Evolutionary conservation across 192 early-diverging fungal species (phyloP).

Genomic region (Coemansia sp.): DNA sequence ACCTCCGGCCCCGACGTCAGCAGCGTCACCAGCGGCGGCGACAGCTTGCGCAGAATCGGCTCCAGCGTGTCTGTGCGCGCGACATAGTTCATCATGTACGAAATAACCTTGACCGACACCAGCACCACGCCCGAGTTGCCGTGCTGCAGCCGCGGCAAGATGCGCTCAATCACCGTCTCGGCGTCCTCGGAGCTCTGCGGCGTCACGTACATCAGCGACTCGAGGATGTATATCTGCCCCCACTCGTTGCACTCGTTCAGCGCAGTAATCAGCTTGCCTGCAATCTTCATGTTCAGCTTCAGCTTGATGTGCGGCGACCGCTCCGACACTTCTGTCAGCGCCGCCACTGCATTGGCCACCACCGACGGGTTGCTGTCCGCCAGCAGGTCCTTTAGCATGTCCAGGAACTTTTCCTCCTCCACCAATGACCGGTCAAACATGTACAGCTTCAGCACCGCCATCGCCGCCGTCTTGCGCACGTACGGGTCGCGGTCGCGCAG

Average conservation of each 20-base stretch:
- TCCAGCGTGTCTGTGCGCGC: constrained; percentile 71
- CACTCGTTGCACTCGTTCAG: constrained; percentile 98
- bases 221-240: constrained; percentile 94
- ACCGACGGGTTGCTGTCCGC: constrained; percentile 92
- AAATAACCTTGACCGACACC: constrained; percentile 81
- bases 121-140: constrained; percentile 92
- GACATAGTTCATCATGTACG: constrained; percentile 96
- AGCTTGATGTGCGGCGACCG: constrained; percentile 83
- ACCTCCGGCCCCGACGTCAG: constrained; percentile 88
- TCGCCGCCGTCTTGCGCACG: constrained; percentile 93
- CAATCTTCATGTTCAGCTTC: constrained; percentile 78
- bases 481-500: constrained; percentile 94
- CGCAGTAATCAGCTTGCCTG: constrained; percentile 89
- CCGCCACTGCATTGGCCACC: constrained; percentile 93
- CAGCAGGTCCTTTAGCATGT: constrained; percentile 81
- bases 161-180: constrained; percentile 87
- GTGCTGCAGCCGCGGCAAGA: constrained; percentile 88
- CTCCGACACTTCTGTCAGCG: constrained; percentile 92
- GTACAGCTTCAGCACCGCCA: constrained; percentile 92
- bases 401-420: constrained; percentile 86
- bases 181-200: constrained; percentile 87
- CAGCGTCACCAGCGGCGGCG: constrained; percentile 92
- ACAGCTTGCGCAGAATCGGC: constrained; percentile 77
- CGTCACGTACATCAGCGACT: constrained; percentile 86
- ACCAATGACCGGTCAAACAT: constrained; percentile 84